A percentile compares a stretch with the other conserved stretches of the same genome.
Evolutionary conservation across 768 basidiomycete genomes (phyloP).

Genomic region (Favolaschia claudopus): DNA sequence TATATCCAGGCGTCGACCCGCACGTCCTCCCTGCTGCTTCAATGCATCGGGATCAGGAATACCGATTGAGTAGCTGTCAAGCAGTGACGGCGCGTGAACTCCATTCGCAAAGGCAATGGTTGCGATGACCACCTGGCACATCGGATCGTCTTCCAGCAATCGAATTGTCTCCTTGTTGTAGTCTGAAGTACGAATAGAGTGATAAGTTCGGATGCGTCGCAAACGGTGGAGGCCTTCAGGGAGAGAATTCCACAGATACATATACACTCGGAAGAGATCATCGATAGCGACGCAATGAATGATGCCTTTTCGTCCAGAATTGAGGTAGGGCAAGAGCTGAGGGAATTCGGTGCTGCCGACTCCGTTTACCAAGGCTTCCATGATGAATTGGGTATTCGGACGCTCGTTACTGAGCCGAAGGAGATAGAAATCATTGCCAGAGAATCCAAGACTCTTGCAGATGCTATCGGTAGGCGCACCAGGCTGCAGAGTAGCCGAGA

Average conservation of each 20-base stretch:
- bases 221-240: conserved; percentile 6
- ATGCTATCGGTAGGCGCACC: not conserved
- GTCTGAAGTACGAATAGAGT: not conserved
- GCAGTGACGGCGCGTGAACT: conserved; percentile 1
- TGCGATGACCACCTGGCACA: conserved; percentile 6
- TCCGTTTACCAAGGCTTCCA: not conserved
- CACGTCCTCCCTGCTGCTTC: conserved; percentile 11
- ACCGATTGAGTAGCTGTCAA: conserved; percentile 4
- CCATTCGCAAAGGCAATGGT: conserved; percentile 13
- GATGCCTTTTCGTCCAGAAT: conserved; percentile 8
- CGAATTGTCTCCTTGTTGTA: conserved; percentile 8
- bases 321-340: conserved; percentile 12
- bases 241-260: conserved; percentile 9
- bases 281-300: conserved; percentile 12
- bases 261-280: not conserved
- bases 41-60: not conserved
- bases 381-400: conserved; percentile 4
- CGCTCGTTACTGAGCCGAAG: not conserved
- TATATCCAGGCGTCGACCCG: not conserved
- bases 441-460: not conserved
- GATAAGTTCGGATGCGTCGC: not conserved
- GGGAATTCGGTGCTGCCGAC: conserved; percentile 11
- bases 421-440: not conserved
- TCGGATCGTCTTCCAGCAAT: conserved; percentile 5
- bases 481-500: conserved; percentile 8